A percentile compares a stretch with the other conserved stretches of the same genome.
Conservation (phyloP, 768 basidiomycete genomes). For the Mrakia frigida region DNA sequence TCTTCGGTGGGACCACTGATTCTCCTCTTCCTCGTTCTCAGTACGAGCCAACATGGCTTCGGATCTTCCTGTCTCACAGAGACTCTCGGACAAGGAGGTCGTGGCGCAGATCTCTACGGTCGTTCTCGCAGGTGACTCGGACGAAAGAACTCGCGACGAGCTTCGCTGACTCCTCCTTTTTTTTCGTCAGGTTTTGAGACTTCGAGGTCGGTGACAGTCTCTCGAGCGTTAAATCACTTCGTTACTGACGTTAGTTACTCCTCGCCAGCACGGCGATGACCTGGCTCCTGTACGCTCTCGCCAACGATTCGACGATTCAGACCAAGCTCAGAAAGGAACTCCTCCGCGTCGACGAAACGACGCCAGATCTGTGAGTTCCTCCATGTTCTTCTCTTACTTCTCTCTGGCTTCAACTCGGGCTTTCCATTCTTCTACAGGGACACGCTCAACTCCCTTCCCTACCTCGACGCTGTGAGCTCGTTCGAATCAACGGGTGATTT, state of each 20-base stretch:
- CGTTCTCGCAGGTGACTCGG: constrained; percentile 49
- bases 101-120: constrained; percentile 81
- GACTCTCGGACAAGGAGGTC: constrained; percentile 81
- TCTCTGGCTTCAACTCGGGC: too few species aligned
- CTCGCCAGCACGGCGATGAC: constrained; percentile 79
- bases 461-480: constrained; percentile 12
- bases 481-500: too few species aligned
- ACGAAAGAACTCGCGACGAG: neutral
- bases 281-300: constrained; percentile 72
- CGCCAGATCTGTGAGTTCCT: constrained; percentile 39
- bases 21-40: neutral
- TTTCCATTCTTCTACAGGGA: neutral
- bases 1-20: neutral
- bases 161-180: neutral
- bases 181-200: constrained; percentile 38
- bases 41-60: constrained; percentile 72
- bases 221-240: too few species aligned
- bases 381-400: neutral
- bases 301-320: constrained; percentile 63
- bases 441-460: neutral
- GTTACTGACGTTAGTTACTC: constrained; percentile 34
- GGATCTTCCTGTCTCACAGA: constrained; percentile 51
- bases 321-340: constrained; percentile 66
- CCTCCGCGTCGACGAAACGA: constrained; percentile 44
- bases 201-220: constrained; percentile 34